A percentile compares a stretch with the other conserved stretches of the same genome.
phyloP scores from a whole-genome alignment of 345 rosid genomes.

The Physaria fendleri region DNA sequence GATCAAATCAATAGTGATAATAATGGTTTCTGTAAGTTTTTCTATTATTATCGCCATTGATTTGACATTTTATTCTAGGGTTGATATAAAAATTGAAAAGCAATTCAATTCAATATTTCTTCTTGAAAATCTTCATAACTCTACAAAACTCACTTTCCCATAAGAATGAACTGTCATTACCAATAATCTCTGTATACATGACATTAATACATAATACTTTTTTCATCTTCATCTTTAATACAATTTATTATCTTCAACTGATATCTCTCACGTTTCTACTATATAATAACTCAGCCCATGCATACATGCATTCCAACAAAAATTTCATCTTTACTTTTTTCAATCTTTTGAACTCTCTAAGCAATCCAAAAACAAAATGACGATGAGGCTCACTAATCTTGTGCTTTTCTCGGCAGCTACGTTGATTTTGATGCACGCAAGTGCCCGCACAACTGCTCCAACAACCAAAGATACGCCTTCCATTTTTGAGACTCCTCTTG shows the following conservation, averaged over 20 bases:
- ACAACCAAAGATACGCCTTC: conserved; percentile 19
- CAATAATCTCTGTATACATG: background rate
- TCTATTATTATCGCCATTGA: no score
- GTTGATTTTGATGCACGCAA: conserved; percentile 19
- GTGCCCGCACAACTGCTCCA: conserved; percentile 21
- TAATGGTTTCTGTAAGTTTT: no score
- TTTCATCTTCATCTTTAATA: background rate
- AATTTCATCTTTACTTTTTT: background rate
- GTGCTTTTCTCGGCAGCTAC: conserved; percentile 6
- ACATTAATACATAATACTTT: conserved; percentile 12
- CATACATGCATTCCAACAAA: background rate
- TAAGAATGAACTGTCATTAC: conserved; percentile 12
- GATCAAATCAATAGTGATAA: no score
- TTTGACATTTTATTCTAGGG: no score
- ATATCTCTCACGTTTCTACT: background rate
- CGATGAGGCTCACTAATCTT: background rate
- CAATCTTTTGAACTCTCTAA: background rate
- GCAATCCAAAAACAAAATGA: background rate
- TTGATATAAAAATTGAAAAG: no score
- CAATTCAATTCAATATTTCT: background rate
- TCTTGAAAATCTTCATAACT: background rate
- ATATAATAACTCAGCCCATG: conserved; percentile 16
- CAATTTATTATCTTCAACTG: conserved; percentile 27
- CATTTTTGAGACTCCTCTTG: background rate
- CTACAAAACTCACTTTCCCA: background rate